Percentiles rank a stretch among this genome's conserved stretches.
Conservation (phyloP, 2,329 filamentous ascomycete species). For the Microcyclosporella mali region DNA sequence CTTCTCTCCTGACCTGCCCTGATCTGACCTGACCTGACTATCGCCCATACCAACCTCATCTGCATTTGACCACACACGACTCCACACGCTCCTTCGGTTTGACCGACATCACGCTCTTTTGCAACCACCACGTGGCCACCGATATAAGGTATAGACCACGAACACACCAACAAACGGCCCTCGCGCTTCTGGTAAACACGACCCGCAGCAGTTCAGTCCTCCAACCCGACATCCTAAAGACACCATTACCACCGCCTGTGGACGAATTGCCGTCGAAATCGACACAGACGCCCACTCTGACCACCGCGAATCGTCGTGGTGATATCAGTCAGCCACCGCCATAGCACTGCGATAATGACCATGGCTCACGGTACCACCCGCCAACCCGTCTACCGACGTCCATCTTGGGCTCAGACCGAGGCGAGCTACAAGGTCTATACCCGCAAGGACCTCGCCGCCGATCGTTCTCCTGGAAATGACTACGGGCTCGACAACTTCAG, state of each 20-base stretch:
- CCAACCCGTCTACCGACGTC: slow-evolving; percentile 25
- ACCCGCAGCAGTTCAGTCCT: neutral
- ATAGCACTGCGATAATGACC: too few relatives aligned
- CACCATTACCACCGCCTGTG: neutral
- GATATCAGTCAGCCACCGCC: neutral
- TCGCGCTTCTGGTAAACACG: neutral
- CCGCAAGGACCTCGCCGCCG: slow-evolving; percentile 18
- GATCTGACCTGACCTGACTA: neutral
- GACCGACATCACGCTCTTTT: neutral
- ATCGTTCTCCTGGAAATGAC: slow-evolving; percentile 19
- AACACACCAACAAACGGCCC: neutral
- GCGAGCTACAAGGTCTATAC: slow-evolving; percentile 21
- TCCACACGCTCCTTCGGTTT: neutral
- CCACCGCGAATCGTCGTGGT: neutral
- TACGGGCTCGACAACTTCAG: slow-evolving; percentile 29
- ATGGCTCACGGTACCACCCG: slow-evolving; percentile 1
- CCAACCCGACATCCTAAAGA: neutral
- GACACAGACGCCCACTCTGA: too few relatives aligned
- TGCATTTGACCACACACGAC: neutral
- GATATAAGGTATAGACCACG: too few relatives aligned
- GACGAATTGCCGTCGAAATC: too few relatives aligned
- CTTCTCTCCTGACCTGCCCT: too few relatives aligned
- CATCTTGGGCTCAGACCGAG: slow-evolving; percentile 23
- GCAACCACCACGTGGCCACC: neutral
- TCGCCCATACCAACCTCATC: neutral